phyloP scores from a whole-genome alignment of 257 asterid genomes.

The Solanum tarapatanum region DNA sequence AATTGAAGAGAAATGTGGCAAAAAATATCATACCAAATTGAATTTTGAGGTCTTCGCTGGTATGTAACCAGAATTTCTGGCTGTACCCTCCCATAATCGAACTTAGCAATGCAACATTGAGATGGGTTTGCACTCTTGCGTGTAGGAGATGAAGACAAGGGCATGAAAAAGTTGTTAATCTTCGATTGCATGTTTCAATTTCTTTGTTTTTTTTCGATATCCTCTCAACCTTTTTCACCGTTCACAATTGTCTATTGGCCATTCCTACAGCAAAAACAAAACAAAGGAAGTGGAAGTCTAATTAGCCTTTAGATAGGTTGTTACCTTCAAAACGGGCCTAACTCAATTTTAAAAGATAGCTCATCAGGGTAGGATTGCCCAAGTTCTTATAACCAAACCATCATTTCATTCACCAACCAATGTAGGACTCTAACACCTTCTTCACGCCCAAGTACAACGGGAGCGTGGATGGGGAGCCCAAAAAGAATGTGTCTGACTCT shows the following conservation, averaged over 20 bases:
- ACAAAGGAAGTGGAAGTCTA: too few relatives aligned
- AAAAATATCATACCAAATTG: not conserved
- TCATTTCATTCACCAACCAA: not conserved
- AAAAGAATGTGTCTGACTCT: not conserved
- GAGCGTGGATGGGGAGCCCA: not conserved
- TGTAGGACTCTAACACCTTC: not conserved
- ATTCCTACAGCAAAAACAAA: too few relatives aligned
- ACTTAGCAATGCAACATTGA: not conserved
- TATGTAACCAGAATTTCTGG: not conserved
- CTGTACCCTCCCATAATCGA: not conserved
- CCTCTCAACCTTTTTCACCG: not conserved
- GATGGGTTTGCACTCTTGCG: not conserved
- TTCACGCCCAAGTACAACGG: not conserved
- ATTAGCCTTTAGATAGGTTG: too few relatives aligned
- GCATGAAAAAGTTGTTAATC: constrained; percentile 50
- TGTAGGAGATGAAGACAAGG: constrained; percentile 1
- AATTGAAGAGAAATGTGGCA: not conserved
- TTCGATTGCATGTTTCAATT: constrained; percentile 37
- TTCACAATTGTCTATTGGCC: not conserved
- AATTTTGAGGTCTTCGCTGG: not conserved
- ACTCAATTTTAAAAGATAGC: not conserved
- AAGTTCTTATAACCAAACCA: not conserved
- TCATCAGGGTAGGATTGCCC: not conserved
- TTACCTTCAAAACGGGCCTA: not conserved
- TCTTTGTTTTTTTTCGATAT: not conserved